Percentiles rank a stretch among this genome's conserved stretches.
Conservation (phyloP, 768 basidiomycete species). For the Termitomyces sp. region DNA sequence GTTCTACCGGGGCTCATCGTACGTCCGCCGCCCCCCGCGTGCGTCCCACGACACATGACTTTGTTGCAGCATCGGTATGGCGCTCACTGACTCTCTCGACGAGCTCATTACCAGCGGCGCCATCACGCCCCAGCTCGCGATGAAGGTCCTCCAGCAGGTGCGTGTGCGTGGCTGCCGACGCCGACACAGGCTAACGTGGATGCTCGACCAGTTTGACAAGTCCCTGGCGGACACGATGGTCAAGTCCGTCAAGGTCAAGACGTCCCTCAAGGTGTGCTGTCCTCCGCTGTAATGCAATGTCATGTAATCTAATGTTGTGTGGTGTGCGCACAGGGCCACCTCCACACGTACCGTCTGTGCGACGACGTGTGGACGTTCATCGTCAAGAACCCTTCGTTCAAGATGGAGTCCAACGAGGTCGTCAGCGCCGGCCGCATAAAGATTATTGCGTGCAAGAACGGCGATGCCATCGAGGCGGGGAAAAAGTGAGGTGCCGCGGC, state of each 20-base stretch:
- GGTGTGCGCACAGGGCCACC: too few species aligned
- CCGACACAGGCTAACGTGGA: too few species aligned
- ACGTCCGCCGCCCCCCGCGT: conserved; percentile 6
- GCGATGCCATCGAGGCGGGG: conserved; percentile 77
- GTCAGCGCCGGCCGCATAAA: conserved; percentile 79
- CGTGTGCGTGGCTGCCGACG: conserved; percentile 1
- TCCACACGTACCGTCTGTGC: conserved; percentile 88
- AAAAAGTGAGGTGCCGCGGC: conserved; percentile 49
- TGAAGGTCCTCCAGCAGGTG: conserved; percentile 98
- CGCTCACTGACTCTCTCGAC: conserved; percentile 95
- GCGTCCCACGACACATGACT: too few species aligned
- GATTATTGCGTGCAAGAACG: conserved; percentile 98
- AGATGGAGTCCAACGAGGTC: conserved; percentile 89
- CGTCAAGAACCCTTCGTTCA: conserved; percentile 88
- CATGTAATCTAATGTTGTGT: too few species aligned
- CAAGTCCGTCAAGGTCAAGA: conserved; percentile 93
- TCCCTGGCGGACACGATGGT: conserved; percentile 89
- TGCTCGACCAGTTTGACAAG: conserved; percentile 99
- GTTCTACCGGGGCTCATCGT: conserved; percentile 91
- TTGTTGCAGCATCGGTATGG: conserved; percentile 84
- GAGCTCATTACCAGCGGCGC: conserved; percentile 96
- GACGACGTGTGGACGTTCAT: conserved; percentile 99
- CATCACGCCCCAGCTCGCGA: conserved; percentile 97
- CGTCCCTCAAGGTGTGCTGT: conserved; percentile 73
- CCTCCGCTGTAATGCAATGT: too few species aligned